Evolutionary conservation across 2,329 filamentous ascomycete genomes (phyloP).

Genomic region (Coniochaeta ligniaria): DNA sequence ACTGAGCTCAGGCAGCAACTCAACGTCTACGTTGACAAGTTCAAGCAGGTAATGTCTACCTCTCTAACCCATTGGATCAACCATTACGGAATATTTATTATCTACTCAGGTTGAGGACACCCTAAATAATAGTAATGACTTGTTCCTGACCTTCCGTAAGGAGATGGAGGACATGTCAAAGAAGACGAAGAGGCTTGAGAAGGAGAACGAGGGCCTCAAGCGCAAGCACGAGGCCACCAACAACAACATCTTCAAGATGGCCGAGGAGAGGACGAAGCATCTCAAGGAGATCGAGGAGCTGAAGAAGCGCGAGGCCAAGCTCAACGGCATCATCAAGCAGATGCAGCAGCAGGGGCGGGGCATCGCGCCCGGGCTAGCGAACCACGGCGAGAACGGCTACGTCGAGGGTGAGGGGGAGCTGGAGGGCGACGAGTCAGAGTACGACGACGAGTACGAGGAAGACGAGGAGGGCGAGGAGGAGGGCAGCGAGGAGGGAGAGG

Average conservation of each 20-base stretch:
- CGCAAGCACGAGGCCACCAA: constrained; percentile 91
- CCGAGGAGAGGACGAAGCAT: constrained; percentile 76
- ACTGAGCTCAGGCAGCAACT: constrained; percentile 88
- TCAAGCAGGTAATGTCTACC: constrained; percentile 75
- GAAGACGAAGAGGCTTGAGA: constrained; percentile 94
- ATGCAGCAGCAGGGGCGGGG: constrained; percentile 94
- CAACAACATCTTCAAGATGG: constrained; percentile 94
- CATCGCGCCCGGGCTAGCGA: constrained; percentile 52
- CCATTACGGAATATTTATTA: constrained; percentile 10
- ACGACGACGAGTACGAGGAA: constrained; percentile 52
- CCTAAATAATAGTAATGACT: constrained; percentile 94
- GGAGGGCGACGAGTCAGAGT: constrained; percentile 58
- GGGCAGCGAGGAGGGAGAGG: constrained; percentile 19
- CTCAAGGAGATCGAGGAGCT: constrained; percentile 72
- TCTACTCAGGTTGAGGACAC: constrained; percentile 86
- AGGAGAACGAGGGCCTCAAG: constrained; percentile 87
- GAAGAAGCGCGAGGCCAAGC: constrained; percentile 79
- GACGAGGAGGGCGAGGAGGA: constrained; percentile 45
- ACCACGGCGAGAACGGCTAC: constrained; percentile 52
- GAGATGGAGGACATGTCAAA: constrained; percentile 99
- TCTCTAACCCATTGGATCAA: constrained; percentile 6
- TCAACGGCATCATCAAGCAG: constrained; percentile 89
- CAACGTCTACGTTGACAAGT: constrained; percentile 98
- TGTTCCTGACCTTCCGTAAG: constrained; percentile 94
- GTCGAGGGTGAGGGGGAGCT: constrained; percentile 51